phyloP scores from a whole-genome alignment of 768 basidiomycete genomes.

The Termitomyces sp. region DNA sequence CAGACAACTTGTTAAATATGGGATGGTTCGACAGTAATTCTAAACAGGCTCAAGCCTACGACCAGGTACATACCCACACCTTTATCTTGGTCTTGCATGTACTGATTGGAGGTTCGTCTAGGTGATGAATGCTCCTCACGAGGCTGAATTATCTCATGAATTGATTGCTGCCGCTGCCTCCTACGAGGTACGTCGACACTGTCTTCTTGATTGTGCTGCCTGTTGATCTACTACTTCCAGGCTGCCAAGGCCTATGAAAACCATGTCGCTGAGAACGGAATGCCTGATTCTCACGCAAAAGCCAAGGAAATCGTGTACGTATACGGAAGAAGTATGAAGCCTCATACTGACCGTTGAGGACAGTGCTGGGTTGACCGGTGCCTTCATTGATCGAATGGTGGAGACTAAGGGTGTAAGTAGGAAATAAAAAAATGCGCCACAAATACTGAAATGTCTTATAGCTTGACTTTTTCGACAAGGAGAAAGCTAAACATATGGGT shows the following conservation, averaged over 20 bases:
- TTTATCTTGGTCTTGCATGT: background rate
- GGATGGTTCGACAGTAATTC: conserved; percentile 37
- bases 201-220: background rate
- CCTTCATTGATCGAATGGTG: conserved; percentile 43
- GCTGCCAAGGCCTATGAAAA: conserved; percentile 61
- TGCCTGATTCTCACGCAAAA: conserved; percentile 40
- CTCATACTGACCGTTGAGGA: background rate
- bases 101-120: conserved; percentile 14
- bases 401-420: conserved; percentile 47
- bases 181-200: conserved; percentile 40
- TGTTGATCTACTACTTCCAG: conserved; percentile 21
- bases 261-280: conserved; percentile 44
- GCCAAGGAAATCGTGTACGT: conserved; percentile 50
- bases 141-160: conserved; percentile 59
- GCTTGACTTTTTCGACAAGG: conserved; percentile 25
- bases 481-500: conserved; percentile 24
- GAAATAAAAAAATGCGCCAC: background rate
- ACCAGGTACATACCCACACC: conserved; percentile 23
- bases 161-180: conserved; percentile 62
- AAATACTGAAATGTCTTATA: conserved; percentile 19
- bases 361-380: conserved; percentile 51
- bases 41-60: conserved; percentile 34
- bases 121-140: conserved; percentile 45
- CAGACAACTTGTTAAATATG: conserved; percentile 22
- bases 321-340: background rate